These are phyloP conservation scores for Boletus rex-veris DNA, from an alignment of 768 basidiomycete species.

Conservation along the genomic window DNA sequence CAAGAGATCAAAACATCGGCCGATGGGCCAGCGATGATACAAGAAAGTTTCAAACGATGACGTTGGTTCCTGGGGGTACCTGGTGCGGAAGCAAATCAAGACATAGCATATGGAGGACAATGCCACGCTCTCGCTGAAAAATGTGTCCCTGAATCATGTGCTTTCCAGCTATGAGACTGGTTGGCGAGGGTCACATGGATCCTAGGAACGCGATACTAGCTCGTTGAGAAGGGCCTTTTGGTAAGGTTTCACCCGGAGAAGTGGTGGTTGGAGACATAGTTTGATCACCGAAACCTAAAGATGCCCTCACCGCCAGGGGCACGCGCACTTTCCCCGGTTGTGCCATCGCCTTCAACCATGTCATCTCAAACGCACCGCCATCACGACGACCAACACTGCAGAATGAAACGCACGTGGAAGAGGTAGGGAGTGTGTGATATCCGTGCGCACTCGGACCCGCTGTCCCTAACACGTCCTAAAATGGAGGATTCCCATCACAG, in stretches of 20 bases:
- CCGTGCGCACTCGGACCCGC: conserved; percentile 13
- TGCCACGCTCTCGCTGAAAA: neutral
- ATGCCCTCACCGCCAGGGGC: neutral
- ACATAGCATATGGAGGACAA: neutral
- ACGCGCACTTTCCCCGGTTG: neutral
- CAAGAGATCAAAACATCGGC: neutral
- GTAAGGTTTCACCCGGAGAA: neutral
- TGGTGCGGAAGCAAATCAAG: neutral
- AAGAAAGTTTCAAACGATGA: too few species aligned
- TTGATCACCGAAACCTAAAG: conserved; percentile 6
- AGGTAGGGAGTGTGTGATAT: neutral
- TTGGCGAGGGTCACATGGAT: neutral
- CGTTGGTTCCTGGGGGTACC: neutral
- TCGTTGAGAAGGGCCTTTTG: neutral
- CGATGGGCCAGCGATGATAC: too few species aligned
- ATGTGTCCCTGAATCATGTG: neutral
- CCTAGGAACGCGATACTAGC: neutral
- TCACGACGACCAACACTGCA: conserved; percentile 2
- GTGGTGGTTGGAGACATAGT: neutral
- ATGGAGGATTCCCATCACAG: neutral
- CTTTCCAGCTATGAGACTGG: neutral
- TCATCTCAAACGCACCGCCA: neutral
- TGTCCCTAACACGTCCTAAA: neutral
- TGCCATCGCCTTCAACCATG: neutral
- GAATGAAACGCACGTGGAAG: conserved; percentile 16